Evolutionary conservation across 2,329 filamentous ascomycete species (phyloP), one percentile per base, ranked within the genome.

Genomic region (Ophiostoma piceae): DNA sequence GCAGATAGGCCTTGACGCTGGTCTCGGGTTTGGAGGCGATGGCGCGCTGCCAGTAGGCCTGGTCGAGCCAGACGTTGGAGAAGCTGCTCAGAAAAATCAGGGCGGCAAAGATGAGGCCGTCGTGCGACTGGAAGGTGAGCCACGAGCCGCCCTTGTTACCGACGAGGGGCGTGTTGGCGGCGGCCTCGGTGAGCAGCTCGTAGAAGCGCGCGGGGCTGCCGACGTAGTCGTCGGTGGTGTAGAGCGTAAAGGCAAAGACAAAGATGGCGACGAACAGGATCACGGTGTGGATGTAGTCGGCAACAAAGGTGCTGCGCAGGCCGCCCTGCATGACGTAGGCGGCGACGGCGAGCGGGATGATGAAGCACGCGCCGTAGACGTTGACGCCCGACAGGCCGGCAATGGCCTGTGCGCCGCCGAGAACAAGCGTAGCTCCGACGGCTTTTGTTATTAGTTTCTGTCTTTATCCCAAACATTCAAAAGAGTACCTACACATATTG

Each of bases 11-110:
- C 67, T 78, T 79, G 2, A 81, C 80, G 0, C 77, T 77, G 0
- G 79, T 81, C 70, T 80, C 77, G 0, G 80, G 80, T 26, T 77
- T 74, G 0, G 78, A 79, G 7, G 80, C 80, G 71, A 82, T 81
- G 3, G 80, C 80, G 1, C 80, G 78, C 73, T 82, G 80, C 80
- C 80, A 82, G 71, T 81, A 82, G 1, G 78, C 79, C 74, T 82
- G 79, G 71, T 81, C 80, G 0, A 81, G 75, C 76, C 78, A 81
- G 14, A 79, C 77, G 22, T 74, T 77, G 19, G 73, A 74, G 69
- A 82, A 80, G 0, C 79, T 78, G 0, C 78, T 76, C 0, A 79
- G 75, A 47, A 82, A 77, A 6, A 80, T 68, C 70, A 79, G 76
- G 14, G 78, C 73, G 2, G 77, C 80, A 71, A 80, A 81, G 32